Evolutionary conservation across 495 filamentous ascomycete genomes (phyloP), one percentile per base, ranked within the genome.

Genomic region (Apodospora peruviana): DNA sequence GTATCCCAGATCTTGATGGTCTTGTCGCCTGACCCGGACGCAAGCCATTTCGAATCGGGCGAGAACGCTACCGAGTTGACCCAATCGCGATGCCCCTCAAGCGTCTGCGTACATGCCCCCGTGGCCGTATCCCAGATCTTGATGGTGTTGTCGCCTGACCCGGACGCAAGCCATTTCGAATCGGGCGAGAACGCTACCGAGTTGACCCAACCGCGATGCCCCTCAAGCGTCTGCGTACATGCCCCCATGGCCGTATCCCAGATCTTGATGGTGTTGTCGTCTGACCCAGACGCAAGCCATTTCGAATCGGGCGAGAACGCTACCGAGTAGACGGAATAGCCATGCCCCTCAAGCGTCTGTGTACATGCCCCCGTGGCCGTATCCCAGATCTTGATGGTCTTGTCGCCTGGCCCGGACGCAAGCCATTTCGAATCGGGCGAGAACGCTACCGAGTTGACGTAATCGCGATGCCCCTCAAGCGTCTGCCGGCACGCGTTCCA

Each of bases 231-330:
- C 32, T 37, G 32, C 2, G 40, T 7, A 45, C 85, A 80, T 4
- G 80, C 67, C 2, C 91, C 91, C 29, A 83, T 87, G 23, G 88
- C 84, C 39, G 95, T 67, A 68, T 96, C 90, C 90, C 90, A 96
- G 11, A 95, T 73, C 65, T 95, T 94, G 43, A 93, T 81, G 0
- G 90, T 94, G 51, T 86, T 81, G 66, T 96, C 90, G 4, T 85
- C 87, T 0, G 90, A 95, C 12, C 84, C 83, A 0, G 90, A 95
- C 22, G 88, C 88, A 16, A 96, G 80, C 25, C 93, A 79, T 53
- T 95, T 5, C 32, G 32, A 22, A 49, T 54, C 32, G 1, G 40
- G 40, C 4, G 40, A 54, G 40, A 54, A 54, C 7, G 34, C 50
- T 0, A 52, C 49, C 25, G 40, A 48, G 4, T 8, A 1, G 42